These are phyloP conservation scores for Chlamydomonas schloesseri DNA, from an alignment of 139 green algal species.

Conservation along the genomic window DNA sequence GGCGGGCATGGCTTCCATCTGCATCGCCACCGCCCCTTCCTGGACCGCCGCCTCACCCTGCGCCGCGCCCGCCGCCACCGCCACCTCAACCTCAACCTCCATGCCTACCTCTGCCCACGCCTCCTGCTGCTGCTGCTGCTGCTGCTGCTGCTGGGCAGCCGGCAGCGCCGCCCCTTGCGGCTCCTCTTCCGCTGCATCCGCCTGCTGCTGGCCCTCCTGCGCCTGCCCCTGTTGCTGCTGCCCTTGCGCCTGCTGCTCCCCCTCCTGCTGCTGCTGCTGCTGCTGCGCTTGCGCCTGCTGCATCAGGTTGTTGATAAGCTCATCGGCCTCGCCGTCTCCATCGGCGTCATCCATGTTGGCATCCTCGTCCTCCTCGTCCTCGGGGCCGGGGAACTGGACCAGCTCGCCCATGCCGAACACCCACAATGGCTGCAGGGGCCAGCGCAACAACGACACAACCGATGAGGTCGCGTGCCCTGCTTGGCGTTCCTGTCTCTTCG, in stretches of 20 bases:
- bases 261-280: not conserved
- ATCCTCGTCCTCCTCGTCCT: not conserved
- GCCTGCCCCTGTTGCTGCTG: not conserved
- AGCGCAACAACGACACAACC: not conserved
- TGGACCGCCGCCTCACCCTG: not conserved
- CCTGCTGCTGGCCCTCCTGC: not conserved
- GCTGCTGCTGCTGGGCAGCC: too few species aligned
- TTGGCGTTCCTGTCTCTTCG: too few species aligned
- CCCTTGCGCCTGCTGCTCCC: not conserved
- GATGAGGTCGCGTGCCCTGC: too few species aligned
- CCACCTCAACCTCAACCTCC: not conserved
- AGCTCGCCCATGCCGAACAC: not conserved
- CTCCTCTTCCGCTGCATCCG: not conserved
- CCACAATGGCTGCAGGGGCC: slow-evolving; percentile 4
- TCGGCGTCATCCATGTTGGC: not conserved
- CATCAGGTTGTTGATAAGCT: too few species aligned
- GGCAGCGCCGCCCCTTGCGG: too few species aligned
- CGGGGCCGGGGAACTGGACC: not conserved
- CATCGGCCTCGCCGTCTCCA: too few species aligned
- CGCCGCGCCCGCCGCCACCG: not conserved
- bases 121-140: too few species aligned
- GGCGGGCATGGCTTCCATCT: not conserved
- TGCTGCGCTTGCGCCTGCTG: not conserved
- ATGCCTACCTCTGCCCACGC: not conserved
- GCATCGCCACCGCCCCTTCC: not conserved